Evolutionary conservation across 2,329 filamentous ascomycete species (phyloP), one percentile per base, ranked within the genome.

Genomic region (Colletotrichum sp.): DNA sequence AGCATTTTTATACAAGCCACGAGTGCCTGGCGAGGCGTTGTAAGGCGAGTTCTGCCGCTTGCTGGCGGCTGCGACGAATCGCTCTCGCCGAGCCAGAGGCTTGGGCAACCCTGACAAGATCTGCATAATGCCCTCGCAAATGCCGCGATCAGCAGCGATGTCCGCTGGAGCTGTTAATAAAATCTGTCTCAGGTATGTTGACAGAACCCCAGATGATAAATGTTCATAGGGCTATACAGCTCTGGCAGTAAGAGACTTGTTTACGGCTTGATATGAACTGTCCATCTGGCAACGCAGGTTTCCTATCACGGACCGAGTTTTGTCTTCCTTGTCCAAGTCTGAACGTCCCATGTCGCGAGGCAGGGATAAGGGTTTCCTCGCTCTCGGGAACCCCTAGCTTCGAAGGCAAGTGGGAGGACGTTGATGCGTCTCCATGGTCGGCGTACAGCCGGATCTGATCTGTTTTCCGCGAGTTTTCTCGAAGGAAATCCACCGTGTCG

Each of bases 141-240:
- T 73, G 70, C 70, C 64, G 65, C 65, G 70, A 73, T 76, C 73
- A 52, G 34, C 65, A 21, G 15, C 32, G n/a, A 43, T 32, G 26
- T 5, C 38, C 38, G 18, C 62, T 56, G 43, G 73, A 43, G n/a
- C 24, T 18, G 30, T 73, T 65, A 24, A 65, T 65, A 24, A 38
- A 36, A 8, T 12, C 21, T 36, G 70, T 76, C 73, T 75, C 73
- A 76, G 24, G 30, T 73, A 68, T 64, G 58, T 34, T 69, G 70
- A 36, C 24, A n/a, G 26, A 21, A 24, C 38, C 66, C 34, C 66
- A 32, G 55, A 48, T n/a, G 28, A 8, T 48, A 16, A 56, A 26
- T 30, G 38, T 36, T 64, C 69, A 58, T 75, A 67, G 32, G 73
- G 73, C 69, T 64, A 64, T 16, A 55, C 28, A 48, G 21, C 16